Evolutionary conservation across 306 rosid species (phyloP).

Genomic region (Castanospermum australe): DNA sequence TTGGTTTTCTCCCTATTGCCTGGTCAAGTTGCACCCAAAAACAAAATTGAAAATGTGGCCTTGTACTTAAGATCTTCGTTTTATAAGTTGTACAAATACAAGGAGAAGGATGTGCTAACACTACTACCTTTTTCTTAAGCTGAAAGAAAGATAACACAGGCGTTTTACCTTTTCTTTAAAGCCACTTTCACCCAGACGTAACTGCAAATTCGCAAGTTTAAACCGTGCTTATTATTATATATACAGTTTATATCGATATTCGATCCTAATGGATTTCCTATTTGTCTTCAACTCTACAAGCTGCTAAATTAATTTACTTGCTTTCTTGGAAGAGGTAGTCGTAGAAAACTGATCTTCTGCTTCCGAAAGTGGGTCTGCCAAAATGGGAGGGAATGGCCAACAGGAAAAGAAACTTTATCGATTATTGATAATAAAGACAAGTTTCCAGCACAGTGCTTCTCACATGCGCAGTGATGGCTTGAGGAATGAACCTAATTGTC

Average conservation of each 20-base stretch:
- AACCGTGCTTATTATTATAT: background rate
- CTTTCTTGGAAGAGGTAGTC: slow-evolving; percentile 4
- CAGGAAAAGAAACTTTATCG: background rate
- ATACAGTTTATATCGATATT: background rate
- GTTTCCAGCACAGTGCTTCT: slow-evolving; percentile 14
- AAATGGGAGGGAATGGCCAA: slow-evolving; percentile 13
- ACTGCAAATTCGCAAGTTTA: background rate
- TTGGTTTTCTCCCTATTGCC: too few relatives aligned
- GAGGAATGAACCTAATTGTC: background rate
- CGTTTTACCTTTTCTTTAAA: too few relatives aligned
- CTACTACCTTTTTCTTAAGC: too few relatives aligned
- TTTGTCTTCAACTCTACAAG: slow-evolving; percentile 14
- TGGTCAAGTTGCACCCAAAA: too few relatives aligned
- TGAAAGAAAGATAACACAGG: too few relatives aligned
- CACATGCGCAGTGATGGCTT: slow-evolving; percentile 2
- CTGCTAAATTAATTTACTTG: background rate
- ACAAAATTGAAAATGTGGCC: too few relatives aligned
- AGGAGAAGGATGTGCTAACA: too few relatives aligned
- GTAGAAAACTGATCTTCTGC: slow-evolving; percentile 19
- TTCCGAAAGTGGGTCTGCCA: slow-evolving; percentile 35
- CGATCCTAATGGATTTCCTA: slow-evolving; percentile 23
- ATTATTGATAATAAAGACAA: slow-evolving; percentile 24
- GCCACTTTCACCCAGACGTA: background rate
- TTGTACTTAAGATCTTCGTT: too few relatives aligned
- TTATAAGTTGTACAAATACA: too few relatives aligned